These are phyloP conservation scores for Lipomyces sp. DNA, from an alignment of 805 yeast genomes.

Conservation along the genomic window DNA sequence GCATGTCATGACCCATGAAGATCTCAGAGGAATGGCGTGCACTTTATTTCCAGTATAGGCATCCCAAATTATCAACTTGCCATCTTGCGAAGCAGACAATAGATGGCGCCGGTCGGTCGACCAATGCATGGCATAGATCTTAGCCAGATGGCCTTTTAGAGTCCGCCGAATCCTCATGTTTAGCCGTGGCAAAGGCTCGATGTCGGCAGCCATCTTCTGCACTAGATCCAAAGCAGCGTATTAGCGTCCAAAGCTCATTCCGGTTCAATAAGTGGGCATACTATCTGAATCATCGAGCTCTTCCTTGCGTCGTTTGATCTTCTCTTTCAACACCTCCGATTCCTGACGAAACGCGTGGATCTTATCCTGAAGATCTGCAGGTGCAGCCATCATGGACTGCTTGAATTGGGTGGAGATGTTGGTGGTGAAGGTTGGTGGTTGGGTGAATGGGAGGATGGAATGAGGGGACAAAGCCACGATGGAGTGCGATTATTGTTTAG, in stretches of 20 bases:
- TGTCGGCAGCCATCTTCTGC: slow-evolving; percentile 26
- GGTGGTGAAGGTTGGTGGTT: not conserved
- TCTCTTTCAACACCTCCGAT: slow-evolving; percentile 25
- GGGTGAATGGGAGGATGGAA: not conserved
- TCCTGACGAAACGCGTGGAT: slow-evolving; percentile 35
- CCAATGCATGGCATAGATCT: slow-evolving; percentile 74
- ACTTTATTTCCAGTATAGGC: slow-evolving; percentile 70
- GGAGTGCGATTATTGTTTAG: not conserved
- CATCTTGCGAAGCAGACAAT: slow-evolving; percentile 83
- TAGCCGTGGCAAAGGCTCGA: slow-evolving; percentile 27
- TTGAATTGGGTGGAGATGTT: not conserved
- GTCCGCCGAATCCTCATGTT: slow-evolving; percentile 32
- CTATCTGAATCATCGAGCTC: slow-evolving; percentile 33
- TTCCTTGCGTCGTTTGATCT: slow-evolving; percentile 33
- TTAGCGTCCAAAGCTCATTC: not conserved
- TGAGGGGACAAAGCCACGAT: not conserved
- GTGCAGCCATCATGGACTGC: slow-evolving; percentile 18
- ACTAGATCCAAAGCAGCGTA: slow-evolving; percentile 11
- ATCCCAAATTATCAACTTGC: slow-evolving; percentile 84
- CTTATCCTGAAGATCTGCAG: slow-evolving; percentile 26
- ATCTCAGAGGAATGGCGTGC: slow-evolving; percentile 71
- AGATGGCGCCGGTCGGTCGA: slow-evolving; percentile 62
- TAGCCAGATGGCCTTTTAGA: slow-evolving; percentile 68
- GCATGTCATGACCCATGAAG: slow-evolving; percentile 79
- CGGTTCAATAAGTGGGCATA: slow-evolving; percentile 11